Evolutionary conservation across 1,139 yeast genomes (phyloP), one percentile per base, ranked within the genome.

Genomic region (Candida tetrigidarum): DNA sequence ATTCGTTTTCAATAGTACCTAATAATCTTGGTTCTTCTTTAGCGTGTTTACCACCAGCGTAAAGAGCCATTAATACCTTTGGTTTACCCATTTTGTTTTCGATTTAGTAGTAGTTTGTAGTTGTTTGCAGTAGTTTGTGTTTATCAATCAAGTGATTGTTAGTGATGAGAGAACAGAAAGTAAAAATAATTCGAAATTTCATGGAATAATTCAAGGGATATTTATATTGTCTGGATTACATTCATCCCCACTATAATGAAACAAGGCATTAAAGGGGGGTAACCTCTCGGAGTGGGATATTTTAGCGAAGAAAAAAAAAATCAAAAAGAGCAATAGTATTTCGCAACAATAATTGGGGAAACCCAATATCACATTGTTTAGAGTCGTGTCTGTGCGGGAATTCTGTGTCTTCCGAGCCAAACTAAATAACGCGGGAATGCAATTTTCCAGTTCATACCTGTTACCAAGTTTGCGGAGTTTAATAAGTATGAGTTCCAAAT

Each of bases 1-100:
- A 77, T 57, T 86, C 92, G 62, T 86, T 86, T 65, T 86, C 93
- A 51, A 82, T 76, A 50, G 86, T 76, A 20, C 96, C 96, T 48
- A 84, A 73, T 48, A 87, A 76, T 51, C 73, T 73, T 42, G 78
- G 70, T 59, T 83, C 86, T 54, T 84, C 80, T 41, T 61, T 53
- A 47, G 91, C 90, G 59, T 82, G 86, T 33, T 69, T 59, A 29
- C 75, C 74, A 44, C 83, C 85, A 50, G 66, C 62, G 69, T 82
- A 81, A 53, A 81, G 74, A 41, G 80, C 84, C 48, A 81, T 67
- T 54, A 81, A 74, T 44, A 81, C 78, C 56, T 78, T 78, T 56
- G 76, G 52, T 41, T 50, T 53, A 6, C 20, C 19, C n/a, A n/a
- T n/a, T n/a, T 25, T 22, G 29, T 19, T 26, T 20, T 25, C 18